These are phyloP conservation scores for Ophiostoma australiae DNA, from an alignment of 2,329 filamentous ascomycete genomes.

Conservation along the genomic window DNA sequence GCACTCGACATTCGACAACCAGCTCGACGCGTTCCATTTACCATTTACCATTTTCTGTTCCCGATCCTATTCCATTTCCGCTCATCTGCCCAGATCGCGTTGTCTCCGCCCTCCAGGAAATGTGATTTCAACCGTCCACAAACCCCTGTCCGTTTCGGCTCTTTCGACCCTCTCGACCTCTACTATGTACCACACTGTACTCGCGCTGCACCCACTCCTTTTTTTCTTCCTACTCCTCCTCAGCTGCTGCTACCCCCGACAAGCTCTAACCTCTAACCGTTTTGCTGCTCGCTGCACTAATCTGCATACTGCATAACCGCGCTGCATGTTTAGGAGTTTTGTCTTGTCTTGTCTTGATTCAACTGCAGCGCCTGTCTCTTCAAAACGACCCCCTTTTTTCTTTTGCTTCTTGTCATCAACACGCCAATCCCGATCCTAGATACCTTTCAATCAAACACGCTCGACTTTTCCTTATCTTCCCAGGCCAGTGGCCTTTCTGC, in stretches of 20 bases:
- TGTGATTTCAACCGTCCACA: slow-evolving; percentile 7
- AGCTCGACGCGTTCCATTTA: not conserved
- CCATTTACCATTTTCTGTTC: not conserved
- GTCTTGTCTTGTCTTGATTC: slow-evolving; percentile 6
- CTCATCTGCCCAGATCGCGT: not conserved
- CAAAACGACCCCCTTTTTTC: slow-evolving; percentile 11
- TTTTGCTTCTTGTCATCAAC: slow-evolving; percentile 13
- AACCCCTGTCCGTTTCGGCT: not conserved
- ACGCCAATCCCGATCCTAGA: not conserved
- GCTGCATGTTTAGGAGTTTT: not conserved
- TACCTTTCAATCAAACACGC: not conserved
- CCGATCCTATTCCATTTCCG: not conserved
- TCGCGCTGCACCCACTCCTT: slow-evolving; percentile 14
- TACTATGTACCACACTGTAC: not conserved
- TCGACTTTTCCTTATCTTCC: slow-evolving; percentile 5
- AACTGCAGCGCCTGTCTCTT: not conserved
- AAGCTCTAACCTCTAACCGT: not conserved
- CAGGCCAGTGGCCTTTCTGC: slow-evolving; percentile 16
- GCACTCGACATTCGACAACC: not conserved
- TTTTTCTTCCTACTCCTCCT: slow-evolving; percentile 7
- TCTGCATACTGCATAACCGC: slow-evolving; percentile 4
- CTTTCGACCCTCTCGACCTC: not conserved
- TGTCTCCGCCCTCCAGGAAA: slow-evolving; percentile 15
- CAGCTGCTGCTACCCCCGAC: slow-evolving; percentile 4
- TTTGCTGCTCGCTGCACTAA: slow-evolving; percentile 13